Conservation (phyloP, 306 rosid species). For the Clitoria ternatea region DNA sequence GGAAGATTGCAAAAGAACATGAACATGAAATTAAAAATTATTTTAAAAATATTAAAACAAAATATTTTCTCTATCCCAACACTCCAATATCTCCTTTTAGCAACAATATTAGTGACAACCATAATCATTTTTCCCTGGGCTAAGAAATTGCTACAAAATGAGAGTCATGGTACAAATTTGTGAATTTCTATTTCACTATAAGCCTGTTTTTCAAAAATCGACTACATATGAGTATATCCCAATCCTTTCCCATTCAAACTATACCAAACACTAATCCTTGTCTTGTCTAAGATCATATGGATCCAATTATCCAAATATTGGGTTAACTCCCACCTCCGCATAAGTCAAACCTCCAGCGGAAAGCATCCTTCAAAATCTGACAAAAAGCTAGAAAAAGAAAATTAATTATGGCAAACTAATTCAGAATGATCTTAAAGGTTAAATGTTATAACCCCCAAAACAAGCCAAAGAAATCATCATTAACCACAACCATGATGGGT, state of each 20-base stretch:
- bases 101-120: no score
- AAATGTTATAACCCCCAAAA: not conserved
- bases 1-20: no score
- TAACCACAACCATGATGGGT: not conserved
- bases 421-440: not conserved
- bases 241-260: constrained; percentile 10
- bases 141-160: not conserved
- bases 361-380: constrained; percentile 4
- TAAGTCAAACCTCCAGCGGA: constrained; percentile 16
- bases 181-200: constrained; percentile 28
- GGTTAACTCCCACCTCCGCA: constrained; percentile 22
- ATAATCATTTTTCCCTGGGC: no score
- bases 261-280: constrained; percentile 9
- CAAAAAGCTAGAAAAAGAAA: not conserved
- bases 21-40: no score
- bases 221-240: constrained; percentile 10
- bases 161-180: constrained; percentile 2
- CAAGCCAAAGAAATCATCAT: not conserved
- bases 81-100: no score
- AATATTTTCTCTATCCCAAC: no score
- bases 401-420: not conserved
- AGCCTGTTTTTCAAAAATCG: constrained; percentile 15
- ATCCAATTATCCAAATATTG: constrained; percentile 21
- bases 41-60: no score
- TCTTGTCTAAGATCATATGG: not conserved